Percentiles rank a stretch among this genome's conserved stretches.
These are phyloP conservation scores for Leccinum pachyderme DNA, from an alignment of 1,284 basidiomycete genomes.

Conservation along the genomic window DNA sequence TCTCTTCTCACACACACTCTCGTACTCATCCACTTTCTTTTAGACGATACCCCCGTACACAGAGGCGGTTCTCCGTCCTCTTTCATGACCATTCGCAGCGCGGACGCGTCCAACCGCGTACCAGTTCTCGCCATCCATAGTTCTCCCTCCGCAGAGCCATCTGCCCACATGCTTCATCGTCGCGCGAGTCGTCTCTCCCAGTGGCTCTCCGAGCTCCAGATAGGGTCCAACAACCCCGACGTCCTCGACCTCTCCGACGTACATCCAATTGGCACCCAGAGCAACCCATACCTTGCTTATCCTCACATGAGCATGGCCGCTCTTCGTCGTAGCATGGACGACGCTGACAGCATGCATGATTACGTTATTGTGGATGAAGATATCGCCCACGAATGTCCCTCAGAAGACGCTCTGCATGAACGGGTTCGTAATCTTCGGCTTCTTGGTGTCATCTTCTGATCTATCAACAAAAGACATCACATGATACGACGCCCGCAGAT, in stretches of 20 bases:
- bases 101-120: slow-evolving; percentile 28
- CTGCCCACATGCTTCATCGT: slow-evolving; percentile 29
- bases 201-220: slow-evolving; percentile 67
- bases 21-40: slow-evolving; percentile 5
- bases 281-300: slow-evolving; percentile 54
- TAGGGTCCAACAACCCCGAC: slow-evolving; percentile 17
- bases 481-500: slow-evolving; percentile 40
- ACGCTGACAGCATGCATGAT: slow-evolving; percentile 47
- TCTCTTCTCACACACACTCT: background rate
- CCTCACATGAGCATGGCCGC: slow-evolving; percentile 43
- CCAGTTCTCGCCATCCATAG: slow-evolving; percentile 20
- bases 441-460: slow-evolving; percentile 19
- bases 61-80: slow-evolving; percentile 29
- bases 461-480: slow-evolving; percentile 23
- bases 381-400: slow-evolving; percentile 25
- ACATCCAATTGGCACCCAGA: slow-evolving; percentile 33
- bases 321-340: slow-evolving; percentile 23
- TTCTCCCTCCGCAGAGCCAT: slow-evolving; percentile 22
- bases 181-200: slow-evolving; percentile 63
- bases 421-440: slow-evolving; percentile 20
- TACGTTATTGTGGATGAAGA: slow-evolving; percentile 51
- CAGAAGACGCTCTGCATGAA: slow-evolving; percentile 10
- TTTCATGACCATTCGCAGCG: slow-evolving; percentile 28
- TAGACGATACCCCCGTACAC: slow-evolving; percentile 13
- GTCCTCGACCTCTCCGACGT: slow-evolving; percentile 23